Evolutionary conservation across 2,329 filamentous ascomycete species (phyloP), one percentile per base, ranked within the genome.

Genomic region (Pleurostoma richardsiae): DNA sequence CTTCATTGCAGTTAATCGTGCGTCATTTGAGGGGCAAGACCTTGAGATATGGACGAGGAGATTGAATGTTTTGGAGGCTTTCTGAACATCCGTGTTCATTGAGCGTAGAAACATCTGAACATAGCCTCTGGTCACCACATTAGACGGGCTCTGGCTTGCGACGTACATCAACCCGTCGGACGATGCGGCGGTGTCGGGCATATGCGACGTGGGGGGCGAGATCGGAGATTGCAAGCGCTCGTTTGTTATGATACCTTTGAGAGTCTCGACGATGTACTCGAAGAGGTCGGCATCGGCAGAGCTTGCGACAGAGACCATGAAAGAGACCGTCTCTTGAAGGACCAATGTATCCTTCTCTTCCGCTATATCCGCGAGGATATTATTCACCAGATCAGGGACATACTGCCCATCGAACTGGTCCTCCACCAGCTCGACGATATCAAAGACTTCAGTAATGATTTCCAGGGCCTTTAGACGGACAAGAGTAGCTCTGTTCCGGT

Each of bases 41-140:
- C 76, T 77, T 5, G 78, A 82, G 54, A 90, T 82, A 44, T 74
- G 72, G 39, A 91, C 68, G 4, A 92, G 66, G 6, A 79, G 71
- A 42, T 81, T 73, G 55, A 83, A 90, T 0, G 85, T 67, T 42
- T 73, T 74, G 27, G 76, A 69, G 10, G 84, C 80, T 63, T 91
- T 92, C 10, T 65, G 65, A 6, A 79, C 77, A 45, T 87, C 82
- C 30, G 69, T 71, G 53, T 84, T 83, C 69, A 95, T 80, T 10
- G 82, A 81, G 44, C 82, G 78, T 53, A 91, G 79, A 62, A 95
- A 95, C 44, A 95, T 83, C 51, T 79, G 80, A 39, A 90, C 82
- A 48, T 89, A 82, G 3, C 85, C 86, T 47, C 76, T 80, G 0
- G 84, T 78, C 41, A 88, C 83, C 39, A 91, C 80, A 54, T 90